Evolutionary conservation across 352 stramenopile genomes (phyloP).

Genomic region (Pythium rhizo-oryzae): DNA sequence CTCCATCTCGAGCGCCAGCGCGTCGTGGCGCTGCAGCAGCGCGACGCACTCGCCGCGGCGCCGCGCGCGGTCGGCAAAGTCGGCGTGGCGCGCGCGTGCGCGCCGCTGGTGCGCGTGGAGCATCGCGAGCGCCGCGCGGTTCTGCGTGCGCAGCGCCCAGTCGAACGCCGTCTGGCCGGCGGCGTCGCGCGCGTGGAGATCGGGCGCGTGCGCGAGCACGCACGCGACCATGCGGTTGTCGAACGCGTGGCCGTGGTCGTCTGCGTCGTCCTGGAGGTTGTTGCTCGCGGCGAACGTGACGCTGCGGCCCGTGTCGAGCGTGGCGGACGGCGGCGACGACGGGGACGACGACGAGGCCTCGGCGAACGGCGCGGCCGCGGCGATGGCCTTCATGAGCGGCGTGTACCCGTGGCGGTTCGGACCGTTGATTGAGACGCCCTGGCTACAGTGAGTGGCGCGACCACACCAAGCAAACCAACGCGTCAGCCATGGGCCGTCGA

Average conservation of each 20-base stretch:
- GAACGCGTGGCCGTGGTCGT: conserved; percentile 32
- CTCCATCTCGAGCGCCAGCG: conserved; percentile 32
- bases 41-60: conserved; percentile 41
- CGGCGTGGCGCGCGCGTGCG: conserved; percentile 26
- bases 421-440: conserved; percentile 58
- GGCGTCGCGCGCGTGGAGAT: conserved; percentile 45
- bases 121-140: conserved; percentile 36
- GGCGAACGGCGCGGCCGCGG: conserved; percentile 39
- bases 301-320: not conserved
- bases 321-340: not conserved
- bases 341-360: not conserved
- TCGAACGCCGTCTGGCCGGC: conserved; percentile 64
- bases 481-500: not conserved
- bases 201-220: conserved; percentile 45
- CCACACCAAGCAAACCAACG: no score
- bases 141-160: conserved; percentile 61
- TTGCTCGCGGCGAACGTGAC: conserved; percentile 2
- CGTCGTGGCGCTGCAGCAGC: conserved; percentile 43
- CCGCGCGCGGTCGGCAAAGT: conserved; percentile 36
- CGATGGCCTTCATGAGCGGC: conserved; percentile 76
- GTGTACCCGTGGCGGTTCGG: conserved; percentile 64
- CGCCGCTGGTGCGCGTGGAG: conserved; percentile 34
- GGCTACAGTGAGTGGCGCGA: no score
- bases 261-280: conserved; percentile 21
- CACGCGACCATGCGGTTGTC: conserved; percentile 54